Percentiles rank a stretch among this genome's conserved stretches.
Conservation (phyloP, 176 grass and related monocot species). For the Cymbopogon citratus region DNA sequence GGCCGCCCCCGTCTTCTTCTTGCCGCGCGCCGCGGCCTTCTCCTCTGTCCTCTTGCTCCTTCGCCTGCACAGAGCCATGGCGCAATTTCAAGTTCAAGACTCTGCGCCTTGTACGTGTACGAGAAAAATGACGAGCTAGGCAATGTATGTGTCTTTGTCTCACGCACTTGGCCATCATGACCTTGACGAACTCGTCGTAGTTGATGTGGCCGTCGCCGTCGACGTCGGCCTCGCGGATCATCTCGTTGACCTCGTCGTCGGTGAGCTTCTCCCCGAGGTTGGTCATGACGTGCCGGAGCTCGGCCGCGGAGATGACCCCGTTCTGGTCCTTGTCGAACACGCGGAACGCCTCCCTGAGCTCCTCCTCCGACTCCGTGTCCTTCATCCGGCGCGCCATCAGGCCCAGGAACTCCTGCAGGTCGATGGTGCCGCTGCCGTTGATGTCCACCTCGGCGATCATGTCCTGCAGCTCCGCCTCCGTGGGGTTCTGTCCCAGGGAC, state of each 20-base stretch:
- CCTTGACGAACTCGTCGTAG: conserved; percentile 72
- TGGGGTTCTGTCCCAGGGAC: conserved; percentile 56
- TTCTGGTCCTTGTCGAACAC: conserved; percentile 77
- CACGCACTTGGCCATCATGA: conserved; percentile 82
- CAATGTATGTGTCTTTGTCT: background rate
- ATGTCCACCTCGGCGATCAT: conserved; percentile 67
- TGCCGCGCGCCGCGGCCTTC: background rate
- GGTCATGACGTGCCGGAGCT: conserved; percentile 62
- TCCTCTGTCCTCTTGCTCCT: conserved; percentile 31
- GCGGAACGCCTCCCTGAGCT: conserved; percentile 66
- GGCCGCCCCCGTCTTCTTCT: background rate
- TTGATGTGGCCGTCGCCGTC: conserved; percentile 59
- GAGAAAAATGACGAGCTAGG: background rate
- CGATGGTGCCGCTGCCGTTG: conserved; percentile 45
- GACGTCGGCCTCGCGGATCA: conserved; percentile 55
- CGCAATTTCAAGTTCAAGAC: background rate
- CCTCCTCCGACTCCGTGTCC: conserved; percentile 54
- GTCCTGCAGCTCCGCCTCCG: conserved; percentile 52
- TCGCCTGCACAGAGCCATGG: background rate
- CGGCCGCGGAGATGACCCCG: conserved; percentile 48
- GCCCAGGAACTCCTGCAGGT: conserved; percentile 46
- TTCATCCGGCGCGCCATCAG: conserved; percentile 53
- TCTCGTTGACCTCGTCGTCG: conserved; percentile 50
- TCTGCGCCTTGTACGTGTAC: background rate
- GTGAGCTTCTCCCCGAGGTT: conserved; percentile 61